These are phyloP conservation scores for Melastoma candidum DNA, from an alignment of 441 rosid genomes.

Conservation along the genomic window DNA sequence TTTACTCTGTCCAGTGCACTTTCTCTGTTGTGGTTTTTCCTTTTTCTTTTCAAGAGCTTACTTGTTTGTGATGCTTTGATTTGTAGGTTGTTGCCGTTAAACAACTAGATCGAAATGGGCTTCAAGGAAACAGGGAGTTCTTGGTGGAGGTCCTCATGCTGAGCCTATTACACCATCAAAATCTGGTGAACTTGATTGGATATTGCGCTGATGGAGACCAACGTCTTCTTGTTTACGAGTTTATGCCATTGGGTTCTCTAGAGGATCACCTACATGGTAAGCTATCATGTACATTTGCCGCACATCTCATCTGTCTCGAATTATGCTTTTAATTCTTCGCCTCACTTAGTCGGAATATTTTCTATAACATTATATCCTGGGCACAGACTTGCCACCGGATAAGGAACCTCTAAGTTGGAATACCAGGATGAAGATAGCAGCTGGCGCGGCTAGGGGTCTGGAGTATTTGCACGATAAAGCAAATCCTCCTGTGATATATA, in stretches of 20 bases:
- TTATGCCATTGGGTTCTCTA: slow-evolving; percentile 88
- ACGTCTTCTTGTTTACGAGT: slow-evolving; percentile 93
- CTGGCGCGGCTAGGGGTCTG: slow-evolving; percentile 97
- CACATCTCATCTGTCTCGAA: not conserved
- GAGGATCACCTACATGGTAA: slow-evolving; percentile 98
- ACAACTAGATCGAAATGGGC: slow-evolving; percentile 93
- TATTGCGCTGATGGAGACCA: slow-evolving; percentile 99
- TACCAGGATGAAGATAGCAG: slow-evolving; percentile 95
- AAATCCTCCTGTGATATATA: slow-evolving; percentile 91
- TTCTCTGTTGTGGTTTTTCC: not conserved
- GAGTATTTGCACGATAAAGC: slow-evolving; percentile 96
- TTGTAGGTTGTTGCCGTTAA: slow-evolving; percentile 93
- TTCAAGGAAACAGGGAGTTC: slow-evolving; percentile 97
- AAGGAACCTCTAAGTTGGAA: slow-evolving; percentile 94
- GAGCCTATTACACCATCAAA: slow-evolving; percentile 87
- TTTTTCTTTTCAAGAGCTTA: slow-evolving; percentile 1
- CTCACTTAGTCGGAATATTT: not conserved
- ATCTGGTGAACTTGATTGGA: slow-evolving; percentile 91
- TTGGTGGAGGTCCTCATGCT: slow-evolving; percentile 98
- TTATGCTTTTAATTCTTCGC: not conserved
- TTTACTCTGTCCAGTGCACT: not conserved
- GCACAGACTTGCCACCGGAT: slow-evolving; percentile 71
- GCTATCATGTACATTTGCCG: not conserved
- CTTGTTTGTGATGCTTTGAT: slow-evolving; percentile 11
- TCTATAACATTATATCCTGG: too few species aligned